These are phyloP conservation scores for Helicosporidium sp. DNA, from an alignment of 139 green algal genomes.

Conservation along the genomic window DNA sequence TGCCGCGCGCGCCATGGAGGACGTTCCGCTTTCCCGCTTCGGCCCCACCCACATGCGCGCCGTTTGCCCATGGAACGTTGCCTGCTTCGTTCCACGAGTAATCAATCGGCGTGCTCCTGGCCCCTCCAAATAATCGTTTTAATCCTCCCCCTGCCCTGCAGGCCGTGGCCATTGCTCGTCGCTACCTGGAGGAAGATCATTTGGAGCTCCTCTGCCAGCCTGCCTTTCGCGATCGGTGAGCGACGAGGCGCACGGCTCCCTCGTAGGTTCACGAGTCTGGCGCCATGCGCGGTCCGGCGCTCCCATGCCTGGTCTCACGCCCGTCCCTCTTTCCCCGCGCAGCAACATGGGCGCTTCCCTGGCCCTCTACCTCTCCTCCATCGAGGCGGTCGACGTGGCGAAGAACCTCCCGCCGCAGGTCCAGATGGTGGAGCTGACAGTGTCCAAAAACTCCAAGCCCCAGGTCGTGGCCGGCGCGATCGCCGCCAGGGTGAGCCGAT, in stretches of 20 bases:
- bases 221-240: slow-evolving; percentile 16
- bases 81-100: too few species aligned
- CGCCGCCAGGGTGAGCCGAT: slow-evolving; percentile 5
- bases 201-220: slow-evolving; percentile 19
- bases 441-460: slow-evolving; percentile 11
- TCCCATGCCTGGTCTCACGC: neutral
- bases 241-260: neutral
- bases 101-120: too few species aligned
- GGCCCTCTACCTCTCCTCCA: slow-evolving; percentile 13
- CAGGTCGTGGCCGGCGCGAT: slow-evolving; percentile 13
- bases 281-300: neutral
- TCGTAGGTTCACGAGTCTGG: neutral
- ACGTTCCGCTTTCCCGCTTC: neutral
- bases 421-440: slow-evolving; percentile 11
- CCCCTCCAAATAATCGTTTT: too few species aligned
- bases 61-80: too few species aligned
- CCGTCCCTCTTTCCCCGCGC: neutral
- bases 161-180: slow-evolving; percentile 13
- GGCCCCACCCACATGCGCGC: neutral
- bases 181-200: slow-evolving; percentile 16
- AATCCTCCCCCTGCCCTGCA: too few species aligned
- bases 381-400: too few species aligned
- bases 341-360: slow-evolving; percentile 13
- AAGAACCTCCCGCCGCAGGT: too few species aligned
- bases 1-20: neutral